Evolutionary conservation across 108 stramenopile species (phyloP).

Genomic region (Phaeodactylum tricornutum): DNA sequence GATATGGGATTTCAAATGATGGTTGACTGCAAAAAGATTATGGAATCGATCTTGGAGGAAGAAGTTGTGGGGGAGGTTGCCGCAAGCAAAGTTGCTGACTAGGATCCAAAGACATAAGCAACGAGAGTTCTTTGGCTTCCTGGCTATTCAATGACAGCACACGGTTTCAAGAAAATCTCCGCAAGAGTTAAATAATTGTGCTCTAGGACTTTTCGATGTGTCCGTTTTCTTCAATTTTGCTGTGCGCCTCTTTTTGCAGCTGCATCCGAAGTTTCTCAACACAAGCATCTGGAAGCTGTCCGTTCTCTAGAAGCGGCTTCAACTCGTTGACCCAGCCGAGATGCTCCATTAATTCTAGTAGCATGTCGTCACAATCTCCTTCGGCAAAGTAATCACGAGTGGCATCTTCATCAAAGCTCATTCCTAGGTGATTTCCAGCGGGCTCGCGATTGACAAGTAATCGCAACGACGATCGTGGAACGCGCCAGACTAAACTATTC

Average conservation of each 20-base stretch:
- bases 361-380: slow-evolving; percentile 32
- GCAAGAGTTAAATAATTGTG: too few relatives aligned
- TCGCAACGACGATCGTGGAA: slow-evolving; percentile 45
- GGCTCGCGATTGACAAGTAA: slow-evolving; percentile 68
- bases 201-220: too few relatives aligned
- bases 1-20: slow-evolving; percentile 6
- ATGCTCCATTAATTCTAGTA: slow-evolving; percentile 35
- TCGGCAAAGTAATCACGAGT: slow-evolving; percentile 30
- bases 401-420: slow-evolving; percentile 25
- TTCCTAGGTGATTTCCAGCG: slow-evolving; percentile 57
- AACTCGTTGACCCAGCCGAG: slow-evolving; percentile 46
- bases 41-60: slow-evolving; percentile 8
- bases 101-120: too few relatives aligned
- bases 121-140: too few relatives aligned
- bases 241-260: slow-evolving; percentile 10
- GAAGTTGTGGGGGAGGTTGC: too few relatives aligned
- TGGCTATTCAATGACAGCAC: too few relatives aligned
- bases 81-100: too few relatives aligned
- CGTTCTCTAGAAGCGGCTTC: slow-evolving; percentile 24
- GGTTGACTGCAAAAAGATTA: slow-evolving; percentile 1
- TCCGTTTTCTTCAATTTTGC: too few relatives aligned
- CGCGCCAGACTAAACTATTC: slow-evolving; percentile 57
- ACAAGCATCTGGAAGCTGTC: slow-evolving; percentile 36
- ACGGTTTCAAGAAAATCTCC: too few relatives aligned
- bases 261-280: slow-evolving; percentile 23